Base-by-base conservation (phyloP, 768 basidiomycete genomes). In the Leccinum rimulosum region DNA sequence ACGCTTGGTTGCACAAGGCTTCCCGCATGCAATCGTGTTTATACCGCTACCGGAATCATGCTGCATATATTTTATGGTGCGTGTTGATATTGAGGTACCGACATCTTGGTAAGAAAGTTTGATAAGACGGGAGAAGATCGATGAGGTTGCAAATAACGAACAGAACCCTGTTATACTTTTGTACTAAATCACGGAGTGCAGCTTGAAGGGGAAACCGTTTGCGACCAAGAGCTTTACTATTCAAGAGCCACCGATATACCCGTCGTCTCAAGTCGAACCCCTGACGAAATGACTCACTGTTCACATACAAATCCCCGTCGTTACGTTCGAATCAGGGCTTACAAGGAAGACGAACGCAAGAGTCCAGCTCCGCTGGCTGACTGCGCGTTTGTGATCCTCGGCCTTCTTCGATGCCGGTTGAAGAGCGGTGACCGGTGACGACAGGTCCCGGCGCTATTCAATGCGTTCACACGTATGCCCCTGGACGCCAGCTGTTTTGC, bases 261-360 rank as follows among this genome's bases (percentile, higher is more conserved):
- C 10, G 9, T 56, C 56, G 31, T 54, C 62, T 63, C 55, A 64
- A 6, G 47, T 5, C 12, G 50, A 31, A 14, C 7, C 28, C 50
- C 38, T 30, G 14, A 28, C 30, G 54, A 33, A 25, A 51, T 22
- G 4, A 62, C 54, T 36, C 19, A 45, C 54, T 60, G 30, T 78
- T 77, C 48, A 74, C 66, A 52, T 79, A 27, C 75, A 72, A 49
- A 71, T 72, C 3, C 76, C 75, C 3, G 76, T 78, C 73, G 76
- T 75, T 2, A 72, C 69, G 62, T 78, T 77, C 15, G 75, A 71
- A 47, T 78, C 74, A 14, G 74, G 68, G 8, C 73, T 73, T 14
- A 82, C 83, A n/a, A 86, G 74, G 72, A 84, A 83, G 30, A 85
- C 81, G 61, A 81, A 85, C 3, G 77, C 73, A 1, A 81, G 81